phyloP scores from a whole-genome alignment of 768 basidiomycete species.

The Russula virescens region DNA sequence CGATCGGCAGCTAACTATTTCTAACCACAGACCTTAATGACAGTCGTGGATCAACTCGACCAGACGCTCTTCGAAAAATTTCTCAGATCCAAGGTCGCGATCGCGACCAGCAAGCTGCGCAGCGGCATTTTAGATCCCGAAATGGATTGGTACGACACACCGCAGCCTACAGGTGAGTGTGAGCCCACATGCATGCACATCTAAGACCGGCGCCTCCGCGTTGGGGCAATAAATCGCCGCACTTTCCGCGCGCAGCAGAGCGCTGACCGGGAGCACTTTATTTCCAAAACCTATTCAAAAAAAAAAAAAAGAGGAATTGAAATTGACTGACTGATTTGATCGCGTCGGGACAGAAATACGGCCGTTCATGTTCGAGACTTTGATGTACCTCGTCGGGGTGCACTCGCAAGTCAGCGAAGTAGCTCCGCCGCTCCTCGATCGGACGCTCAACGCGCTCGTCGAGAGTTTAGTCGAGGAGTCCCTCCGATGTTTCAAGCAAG shows the following conservation, averaged over 20 bases:
- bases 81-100: constrained; percentile 72
- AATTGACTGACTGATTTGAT: neutral
- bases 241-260: too few species aligned
- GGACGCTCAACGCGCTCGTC: constrained; percentile 75
- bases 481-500: constrained; percentile 77
- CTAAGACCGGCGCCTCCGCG: too few species aligned
- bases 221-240: too few species aligned
- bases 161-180: constrained; percentile 77
- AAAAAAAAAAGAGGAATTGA: too few species aligned
- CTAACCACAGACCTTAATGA: constrained; percentile 53
- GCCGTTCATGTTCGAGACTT: constrained; percentile 85
- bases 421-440: constrained; percentile 72
- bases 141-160: constrained; percentile 94
- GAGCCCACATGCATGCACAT: too few species aligned
- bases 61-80: constrained; percentile 86
- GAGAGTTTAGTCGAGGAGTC: constrained; percentile 82
- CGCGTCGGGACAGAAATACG: constrained; percentile 69
- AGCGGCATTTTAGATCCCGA: constrained; percentile 70
- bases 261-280: too few species aligned
- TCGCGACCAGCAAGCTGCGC: constrained; percentile 60
- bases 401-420: constrained; percentile 86
- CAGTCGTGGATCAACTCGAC: constrained; percentile 79
- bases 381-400: constrained; percentile 84
- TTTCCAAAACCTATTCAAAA: too few species aligned
- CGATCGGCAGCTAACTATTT: neutral